Evolutionary conservation across 495 filamentous ascomycete genomes (phyloP).

Genomic region (Podospora comata): DNA sequence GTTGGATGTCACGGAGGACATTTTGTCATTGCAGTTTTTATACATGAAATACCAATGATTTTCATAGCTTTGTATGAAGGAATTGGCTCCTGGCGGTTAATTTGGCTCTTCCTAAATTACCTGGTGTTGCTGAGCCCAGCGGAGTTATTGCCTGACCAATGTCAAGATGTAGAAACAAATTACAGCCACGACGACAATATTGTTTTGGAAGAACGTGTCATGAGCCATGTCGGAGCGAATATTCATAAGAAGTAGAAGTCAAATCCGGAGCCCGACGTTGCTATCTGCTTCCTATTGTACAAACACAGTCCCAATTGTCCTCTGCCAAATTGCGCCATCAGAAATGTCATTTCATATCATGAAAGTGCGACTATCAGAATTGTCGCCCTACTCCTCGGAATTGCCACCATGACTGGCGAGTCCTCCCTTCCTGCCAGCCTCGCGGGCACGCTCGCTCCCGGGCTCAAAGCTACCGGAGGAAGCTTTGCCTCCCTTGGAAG

Average conservation of each 20-base stretch:
- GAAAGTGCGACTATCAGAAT: neutral
- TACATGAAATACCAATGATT: no score
- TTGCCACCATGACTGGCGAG: conserved; percentile 5
- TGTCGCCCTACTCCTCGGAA: neutral
- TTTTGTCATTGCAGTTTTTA: neutral
- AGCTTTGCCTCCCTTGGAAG: conserved; percentile 53
- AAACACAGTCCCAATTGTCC: neutral
- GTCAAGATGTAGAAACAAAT: no score
- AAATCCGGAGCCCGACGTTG: neutral
- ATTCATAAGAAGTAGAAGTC: neutral
- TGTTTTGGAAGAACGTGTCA: no score
- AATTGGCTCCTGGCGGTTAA: no score
- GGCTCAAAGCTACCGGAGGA: conserved; percentile 48
- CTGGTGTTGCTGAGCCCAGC: no score
- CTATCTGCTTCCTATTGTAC: neutral
- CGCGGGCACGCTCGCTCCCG: conserved; percentile 43
- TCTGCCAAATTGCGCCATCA: neutral
- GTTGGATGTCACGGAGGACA: neutral
- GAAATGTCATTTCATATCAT: neutral
- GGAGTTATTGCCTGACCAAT: no score
- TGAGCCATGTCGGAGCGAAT: no score
- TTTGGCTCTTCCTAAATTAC: no score
- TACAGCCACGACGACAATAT: no score
- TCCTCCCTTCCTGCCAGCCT: conserved; percentile 36
- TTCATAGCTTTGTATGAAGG: no score